Evolutionary conservation across 352 stramenopile genomes (phyloP), one percentile per base, ranked within the genome.

Genomic region (Phytophthora pinifolia): DNA sequence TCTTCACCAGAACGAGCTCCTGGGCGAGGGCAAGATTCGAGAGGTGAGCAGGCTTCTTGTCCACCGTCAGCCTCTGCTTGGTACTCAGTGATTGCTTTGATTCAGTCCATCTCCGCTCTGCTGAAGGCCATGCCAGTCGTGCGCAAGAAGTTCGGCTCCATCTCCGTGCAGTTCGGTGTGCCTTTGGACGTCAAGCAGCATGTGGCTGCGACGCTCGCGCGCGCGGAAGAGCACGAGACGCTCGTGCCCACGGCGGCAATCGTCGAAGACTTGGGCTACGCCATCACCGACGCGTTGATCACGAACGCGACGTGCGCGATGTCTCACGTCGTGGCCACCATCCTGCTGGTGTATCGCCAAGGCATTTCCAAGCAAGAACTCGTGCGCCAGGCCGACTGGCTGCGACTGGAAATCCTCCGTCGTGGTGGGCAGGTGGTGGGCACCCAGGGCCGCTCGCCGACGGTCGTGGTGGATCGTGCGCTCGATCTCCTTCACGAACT

Each of bases 91-190:
- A 9, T 10, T 37, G n/a, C 6, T 18, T 41, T 46, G 15, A 17
- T 30, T 43, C 41, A 86, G 70, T 92, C 83, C 31, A 66, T 87
- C 41, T 65, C 67, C 2, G 79, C 83, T 44, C 50, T 94, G 38
- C 46, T 92, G 34, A 87, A 88, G 48, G 84, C 84, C 17, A 75
- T 73, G 31, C 80, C 73, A 15, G 67, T 92, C 10, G 64, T 85
- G 37, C 81, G 80, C 49, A 84, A 90, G 44, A 87, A 91, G 52
- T 94, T 92, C 52, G 84, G 84, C 12, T 91, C 79, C 2, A 86
- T 92, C 35, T 88, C 82, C 6, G 79, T 94, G 17, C 78, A 90
- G 27, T 91, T 92, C 54, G 82, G 78, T 4, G 47, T 64, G 3
- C 82, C 84, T 17, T 81, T 94, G 48, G 80, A 88, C 45, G 46